Conservation (phyloP, 768 basidiomycete genomes). For the Psilocybe azurescens region DNA sequence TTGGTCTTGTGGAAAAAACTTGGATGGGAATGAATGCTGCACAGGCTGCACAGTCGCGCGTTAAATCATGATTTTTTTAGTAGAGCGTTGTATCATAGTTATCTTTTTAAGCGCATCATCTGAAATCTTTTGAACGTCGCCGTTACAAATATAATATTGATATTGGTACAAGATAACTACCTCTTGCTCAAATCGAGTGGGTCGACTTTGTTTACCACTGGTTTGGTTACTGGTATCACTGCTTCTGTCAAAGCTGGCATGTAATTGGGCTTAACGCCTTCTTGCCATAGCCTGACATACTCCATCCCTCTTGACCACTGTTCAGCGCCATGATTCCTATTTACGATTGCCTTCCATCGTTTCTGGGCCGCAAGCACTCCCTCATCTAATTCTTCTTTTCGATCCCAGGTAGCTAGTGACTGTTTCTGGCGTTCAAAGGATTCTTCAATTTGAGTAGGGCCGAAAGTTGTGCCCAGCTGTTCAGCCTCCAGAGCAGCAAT, state of each 20-base stretch:
- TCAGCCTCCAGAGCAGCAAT: slow-evolving; percentile 85
- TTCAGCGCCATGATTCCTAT: slow-evolving; percentile 43
- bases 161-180: not conserved
- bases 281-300: slow-evolving; percentile 75
- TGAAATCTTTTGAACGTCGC: no score
- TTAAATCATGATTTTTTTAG: slow-evolving; percentile 37
- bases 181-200: not conserved
- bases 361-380: slow-evolving; percentile 70
- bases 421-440: slow-evolving; percentile 67
- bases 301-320: slow-evolving; percentile 78
- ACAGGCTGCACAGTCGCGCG: slow-evolving; percentile 78
- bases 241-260: slow-evolving; percentile 51
- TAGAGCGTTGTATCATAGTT: slow-evolving; percentile 10
- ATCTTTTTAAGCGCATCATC: not conserved
- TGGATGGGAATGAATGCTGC: slow-evolving; percentile 97
- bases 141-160: no score
- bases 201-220: not conserved
- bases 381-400: slow-evolving; percentile 59
- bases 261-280: slow-evolving; percentile 72
- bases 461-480: slow-evolving; percentile 70
- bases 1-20: slow-evolving; percentile 95
- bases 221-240: slow-evolving; percentile 33
- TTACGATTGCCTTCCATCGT: slow-evolving; percentile 76
- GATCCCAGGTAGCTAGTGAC: slow-evolving; percentile 63
- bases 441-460: slow-evolving; percentile 61